phyloP scores from a whole-genome alignment of 139 green algal genomes.

The Raphidocelis subcapitata region DNA sequence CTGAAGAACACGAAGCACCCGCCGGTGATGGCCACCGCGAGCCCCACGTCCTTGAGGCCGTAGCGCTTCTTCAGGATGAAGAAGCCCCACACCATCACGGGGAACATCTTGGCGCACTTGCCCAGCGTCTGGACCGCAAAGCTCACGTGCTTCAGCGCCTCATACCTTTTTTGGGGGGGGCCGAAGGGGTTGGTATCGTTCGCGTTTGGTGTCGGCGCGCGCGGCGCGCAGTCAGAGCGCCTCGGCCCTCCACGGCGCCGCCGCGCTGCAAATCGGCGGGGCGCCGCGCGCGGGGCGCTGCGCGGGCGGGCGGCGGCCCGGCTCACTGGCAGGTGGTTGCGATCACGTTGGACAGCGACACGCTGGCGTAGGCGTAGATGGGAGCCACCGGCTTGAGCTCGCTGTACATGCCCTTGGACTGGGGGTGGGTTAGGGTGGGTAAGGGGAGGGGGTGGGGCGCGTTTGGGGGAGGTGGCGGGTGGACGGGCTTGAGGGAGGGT shows the following conservation, averaged over 20 bases:
- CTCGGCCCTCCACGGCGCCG: too few relatives aligned
- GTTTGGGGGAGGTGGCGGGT: too few relatives aligned
- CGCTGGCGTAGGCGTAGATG: slow-evolving; percentile 72
- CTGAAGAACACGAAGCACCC: slow-evolving; percentile 88
- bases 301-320: too few relatives aligned
- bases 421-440: not conserved
- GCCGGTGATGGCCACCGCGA: slow-evolving; percentile 75
- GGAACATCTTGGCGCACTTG: slow-evolving; percentile 96
- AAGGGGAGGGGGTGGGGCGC: too few relatives aligned
- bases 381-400: slow-evolving; percentile 71
- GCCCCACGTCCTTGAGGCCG: slow-evolving; percentile 71
- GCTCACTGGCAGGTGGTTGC: slow-evolving; percentile 92
- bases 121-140: slow-evolving; percentile 95
- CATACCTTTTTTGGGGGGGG: slow-evolving; percentile 73
- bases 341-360: slow-evolving; percentile 92
- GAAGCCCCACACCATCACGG: slow-evolving; percentile 97
- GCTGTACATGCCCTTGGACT: slow-evolving; percentile 42
- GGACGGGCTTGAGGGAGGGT: not conserved
- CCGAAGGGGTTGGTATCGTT: slow-evolving; percentile 48
- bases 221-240: too few relatives aligned
- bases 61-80: slow-evolving; percentile 91
- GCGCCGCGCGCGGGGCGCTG: too few relatives aligned
- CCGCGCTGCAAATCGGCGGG: too few relatives aligned
- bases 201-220: too few relatives aligned
- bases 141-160: slow-evolving; percentile 95